phyloP scores from a whole-genome alignment of 164 flowering plant genomes.

The Nymphaea thermarum region DNA sequence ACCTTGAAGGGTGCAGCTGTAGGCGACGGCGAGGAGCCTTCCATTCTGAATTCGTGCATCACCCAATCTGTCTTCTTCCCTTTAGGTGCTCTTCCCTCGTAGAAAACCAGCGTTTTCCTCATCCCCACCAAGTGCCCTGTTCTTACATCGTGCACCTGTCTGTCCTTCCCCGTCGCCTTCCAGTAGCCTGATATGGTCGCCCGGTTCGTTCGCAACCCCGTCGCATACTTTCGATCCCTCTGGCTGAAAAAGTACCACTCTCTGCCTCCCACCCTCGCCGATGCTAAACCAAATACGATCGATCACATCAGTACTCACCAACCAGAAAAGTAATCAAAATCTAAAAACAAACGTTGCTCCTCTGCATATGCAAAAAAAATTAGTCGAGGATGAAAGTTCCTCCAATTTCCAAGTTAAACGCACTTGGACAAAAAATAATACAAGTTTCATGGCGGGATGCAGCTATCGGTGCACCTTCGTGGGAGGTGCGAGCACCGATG shows the following conservation, averaged over 20 bases:
- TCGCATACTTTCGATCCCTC: conserved; percentile 64
- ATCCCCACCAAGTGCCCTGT: conserved; percentile 54
- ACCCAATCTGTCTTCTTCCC: conserved; percentile 72
- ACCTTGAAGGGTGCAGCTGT: neutral
- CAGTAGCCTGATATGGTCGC: conserved; percentile 69
- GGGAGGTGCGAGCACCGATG: no score
- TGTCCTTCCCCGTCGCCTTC: conserved; percentile 85
- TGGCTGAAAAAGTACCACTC: conserved; percentile 73
- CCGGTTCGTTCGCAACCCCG: conserved; percentile 62
- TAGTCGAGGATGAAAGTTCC: no score
- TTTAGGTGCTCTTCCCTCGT: conserved; percentile 69
- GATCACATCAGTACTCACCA: neutral
- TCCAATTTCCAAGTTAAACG: no score
- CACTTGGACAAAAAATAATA: no score
- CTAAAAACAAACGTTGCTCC: no score
- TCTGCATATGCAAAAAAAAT: no score
- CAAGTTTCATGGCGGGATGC: no score
- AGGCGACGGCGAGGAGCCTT: conserved; percentile 16
- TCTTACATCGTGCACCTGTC: conserved; percentile 19
- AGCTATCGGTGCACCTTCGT: no score
- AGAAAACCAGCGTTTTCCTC: conserved; percentile 79
- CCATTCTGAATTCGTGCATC: conserved; percentile 76
- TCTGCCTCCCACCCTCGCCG: conserved; percentile 64
- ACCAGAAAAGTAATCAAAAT: no score
- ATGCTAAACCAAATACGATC: neutral